Base-by-base conservation (phyloP, 2,329 filamentous ascomycete genomes). In the Phoma sp. region DNA sequence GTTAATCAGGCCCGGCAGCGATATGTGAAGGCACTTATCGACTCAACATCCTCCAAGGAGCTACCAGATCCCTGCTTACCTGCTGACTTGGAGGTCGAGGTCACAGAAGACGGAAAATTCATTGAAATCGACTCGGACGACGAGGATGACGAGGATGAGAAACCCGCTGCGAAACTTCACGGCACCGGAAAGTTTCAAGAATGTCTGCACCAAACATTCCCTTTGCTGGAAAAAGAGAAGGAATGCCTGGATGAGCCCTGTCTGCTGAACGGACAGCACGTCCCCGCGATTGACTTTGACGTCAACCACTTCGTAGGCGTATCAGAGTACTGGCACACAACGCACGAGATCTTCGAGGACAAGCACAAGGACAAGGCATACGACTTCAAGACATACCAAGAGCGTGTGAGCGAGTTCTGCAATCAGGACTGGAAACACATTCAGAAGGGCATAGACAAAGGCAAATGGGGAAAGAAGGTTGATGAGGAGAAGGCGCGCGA, bases 321-420 rank as follows among this genome's bases (percentile, higher is more conserved):
- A 3, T 98, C 93, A 1, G 95, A 99, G 72, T 99, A 96, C 76
- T 99, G 95, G 93, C 95, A 99, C 74, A 96, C 93, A 0, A 99
- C 95, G 0, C 95, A 99, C 66, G 92, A 95, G 48, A 88, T 98
- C 2, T 98, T 99, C 62, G 85, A 89, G 55, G 84, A 86, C 80
- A 87, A 86, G 4, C 87, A 91, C 60, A 88, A 90, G 23, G 84
- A 87, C 63, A 88, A 91, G 62, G 86, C 90, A 0, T 99, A 98
- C 73, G 92, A 98, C 68, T 91, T 96, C 63, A 85, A 88, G 57
- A 92, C 90, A 0, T 99, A 98, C 66, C 93, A 98, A 70, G 82
- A 88, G 59, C 86, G 89, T 29, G 95, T 98, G 4, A 83, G 87
- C 56, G 85, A 91, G 6, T 98, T 96, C 68, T 99, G 95, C 74